phyloP scores from a whole-genome alignment of 345 rosid species.

The Lepidium aucheri region DNA sequence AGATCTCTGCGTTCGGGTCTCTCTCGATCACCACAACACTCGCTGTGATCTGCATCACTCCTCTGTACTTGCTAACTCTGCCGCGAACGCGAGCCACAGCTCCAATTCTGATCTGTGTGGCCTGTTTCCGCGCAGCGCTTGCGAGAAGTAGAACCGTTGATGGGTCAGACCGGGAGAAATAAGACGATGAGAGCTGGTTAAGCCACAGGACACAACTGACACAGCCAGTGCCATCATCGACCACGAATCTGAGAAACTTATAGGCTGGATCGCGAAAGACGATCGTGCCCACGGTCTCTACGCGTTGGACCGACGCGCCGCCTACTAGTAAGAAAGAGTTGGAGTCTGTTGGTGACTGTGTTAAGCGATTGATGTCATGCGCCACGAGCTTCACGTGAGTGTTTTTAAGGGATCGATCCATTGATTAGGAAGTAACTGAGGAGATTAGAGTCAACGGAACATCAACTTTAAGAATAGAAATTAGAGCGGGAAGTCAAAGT shows the following conservation, averaged over 20 bases:
- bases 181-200: constrained; percentile 55
- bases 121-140: constrained; percentile 32
- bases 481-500: background rate
- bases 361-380: constrained; percentile 40
- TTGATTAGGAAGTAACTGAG: background rate
- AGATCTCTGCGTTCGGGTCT: constrained; percentile 73
- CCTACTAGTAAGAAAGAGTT: constrained; percentile 35
- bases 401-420: constrained; percentile 34
- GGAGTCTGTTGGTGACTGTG: constrained; percentile 30
- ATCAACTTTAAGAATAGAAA: background rate
- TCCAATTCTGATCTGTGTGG: constrained; percentile 43
- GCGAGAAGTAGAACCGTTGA: constrained; percentile 43
- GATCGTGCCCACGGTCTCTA: constrained; percentile 52
- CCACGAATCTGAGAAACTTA: constrained; percentile 51
- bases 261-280: constrained; percentile 47
- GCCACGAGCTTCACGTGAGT: constrained; percentile 56
- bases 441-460: background rate
- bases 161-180: constrained; percentile 40
- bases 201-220: constrained; percentile 75
- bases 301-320: constrained; percentile 39
- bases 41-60: constrained; percentile 54
- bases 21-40: constrained; percentile 54
- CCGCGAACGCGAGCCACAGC: constrained; percentile 63
- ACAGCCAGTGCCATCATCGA: constrained; percentile 69
- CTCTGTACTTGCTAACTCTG: constrained; percentile 48